These are phyloP conservation scores for Solanum virginianum DNA, from an alignment of 257 asterid genomes.

Conservation along the genomic window DNA sequence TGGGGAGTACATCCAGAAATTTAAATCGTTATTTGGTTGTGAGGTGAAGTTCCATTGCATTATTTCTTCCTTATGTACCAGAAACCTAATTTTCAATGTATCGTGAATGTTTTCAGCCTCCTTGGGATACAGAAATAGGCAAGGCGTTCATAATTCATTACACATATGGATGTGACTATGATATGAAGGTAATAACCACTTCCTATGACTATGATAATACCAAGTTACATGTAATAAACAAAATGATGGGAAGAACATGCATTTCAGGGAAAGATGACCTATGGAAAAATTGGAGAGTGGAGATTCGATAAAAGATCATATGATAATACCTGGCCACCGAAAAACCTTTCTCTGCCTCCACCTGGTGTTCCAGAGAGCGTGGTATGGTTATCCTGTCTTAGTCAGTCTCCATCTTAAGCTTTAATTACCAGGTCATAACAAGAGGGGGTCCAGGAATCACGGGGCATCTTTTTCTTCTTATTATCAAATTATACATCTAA, in stretches of 20 bases:
- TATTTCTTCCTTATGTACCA: not conserved
- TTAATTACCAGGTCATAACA: not conserved
- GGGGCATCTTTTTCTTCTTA: not conserved
- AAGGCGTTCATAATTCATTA: slow-evolving; percentile 77
- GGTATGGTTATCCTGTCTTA: slow-evolving; percentile 32
- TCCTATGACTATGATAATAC: not conserved
- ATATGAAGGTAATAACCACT: slow-evolving; percentile 48
- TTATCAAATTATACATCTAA: not conserved
- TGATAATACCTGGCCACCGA: slow-evolving; percentile 55
- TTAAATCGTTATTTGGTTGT: not conserved
- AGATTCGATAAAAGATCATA: slow-evolving; percentile 92
- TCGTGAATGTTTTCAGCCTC: slow-evolving; percentile 54
- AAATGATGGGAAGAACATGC: not conserved
- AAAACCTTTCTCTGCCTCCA: slow-evolving; percentile 80
- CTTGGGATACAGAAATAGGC: slow-evolving; percentile 74
- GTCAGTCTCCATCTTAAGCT: not conserved
- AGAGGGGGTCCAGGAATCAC: not conserved
- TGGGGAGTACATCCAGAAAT: not conserved
- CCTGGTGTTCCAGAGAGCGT: slow-evolving; percentile 92
- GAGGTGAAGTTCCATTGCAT: not conserved
- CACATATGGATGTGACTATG: slow-evolving; percentile 91
- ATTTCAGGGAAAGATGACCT: slow-evolving; percentile 66
- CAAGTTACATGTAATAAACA: not conserved
- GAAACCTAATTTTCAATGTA: not conserved
- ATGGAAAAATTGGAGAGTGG: slow-evolving; percentile 95